These are phyloP conservation scores for Chaetoceros tenuissimus DNA, from an alignment of 108 stramenopile genomes.

Conservation along the genomic window DNA sequence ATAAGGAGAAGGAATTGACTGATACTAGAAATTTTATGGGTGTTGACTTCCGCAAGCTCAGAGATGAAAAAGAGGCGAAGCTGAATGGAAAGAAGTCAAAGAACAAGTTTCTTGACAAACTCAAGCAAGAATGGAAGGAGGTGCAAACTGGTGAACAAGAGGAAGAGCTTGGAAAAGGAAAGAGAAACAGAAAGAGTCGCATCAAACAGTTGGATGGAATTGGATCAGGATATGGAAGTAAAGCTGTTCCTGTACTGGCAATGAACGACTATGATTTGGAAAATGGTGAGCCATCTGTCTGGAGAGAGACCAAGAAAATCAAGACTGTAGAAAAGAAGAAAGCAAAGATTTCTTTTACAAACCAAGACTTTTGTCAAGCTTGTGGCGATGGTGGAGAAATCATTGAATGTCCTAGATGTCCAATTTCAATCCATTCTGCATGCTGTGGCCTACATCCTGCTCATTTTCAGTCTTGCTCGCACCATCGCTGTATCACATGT, in stretches of 20 bases:
- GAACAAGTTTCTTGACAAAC: constrained; percentile 20
- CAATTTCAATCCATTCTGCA: constrained; percentile 31
- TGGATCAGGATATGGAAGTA: constrained; percentile 43
- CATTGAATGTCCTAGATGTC: constrained; percentile 60
- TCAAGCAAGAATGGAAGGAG: constrained; percentile 12
- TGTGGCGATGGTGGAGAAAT: constrained; percentile 75
- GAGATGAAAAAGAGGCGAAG: constrained; percentile 26
- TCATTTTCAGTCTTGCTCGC: constrained; percentile 50
- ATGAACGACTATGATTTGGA: constrained; percentile 54
- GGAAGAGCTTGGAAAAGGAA: constrained; percentile 31
- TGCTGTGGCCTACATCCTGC: constrained; percentile 30
- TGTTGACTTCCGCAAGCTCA: constrained; percentile 47
- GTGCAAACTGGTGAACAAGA: constrained; percentile 14
- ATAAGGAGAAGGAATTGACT: constrained; percentile 34
- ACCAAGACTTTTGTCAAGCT: constrained; percentile 50
- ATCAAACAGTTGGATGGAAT: constrained; percentile 32
- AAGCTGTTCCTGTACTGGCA: constrained; percentile 44
- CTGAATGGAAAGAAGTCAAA: constrained; percentile 27
- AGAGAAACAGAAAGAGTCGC: constrained; percentile 41
- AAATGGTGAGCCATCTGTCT: constrained; percentile 51
- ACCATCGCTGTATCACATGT: constrained; percentile 71
- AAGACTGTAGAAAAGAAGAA: constrained; percentile 15
- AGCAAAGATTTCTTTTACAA: constrained; percentile 8
- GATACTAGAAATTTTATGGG: constrained; percentile 33
- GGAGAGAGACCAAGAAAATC: constrained; percentile 16